Percentiles rank a stretch among this genome's conserved stretches.
Evolutionary conservation across 2,329 filamentous ascomycete genomes (phyloP).

Genomic region (Colletotrichum ledebouriae): DNA sequence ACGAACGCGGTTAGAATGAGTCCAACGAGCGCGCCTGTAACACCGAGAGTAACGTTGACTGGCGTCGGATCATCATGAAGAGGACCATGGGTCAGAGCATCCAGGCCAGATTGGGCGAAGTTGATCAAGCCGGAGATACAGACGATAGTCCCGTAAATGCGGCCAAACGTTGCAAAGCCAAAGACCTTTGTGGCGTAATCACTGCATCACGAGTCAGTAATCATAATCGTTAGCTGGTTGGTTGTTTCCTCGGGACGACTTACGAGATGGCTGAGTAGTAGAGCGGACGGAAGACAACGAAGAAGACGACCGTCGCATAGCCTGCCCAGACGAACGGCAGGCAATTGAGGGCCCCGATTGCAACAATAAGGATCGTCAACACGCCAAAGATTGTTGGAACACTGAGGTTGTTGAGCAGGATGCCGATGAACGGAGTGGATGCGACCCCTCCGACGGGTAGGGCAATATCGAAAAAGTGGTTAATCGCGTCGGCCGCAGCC

Average conservation of each 20-base stretch:
- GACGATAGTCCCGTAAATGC: slow-evolving; percentile 82
- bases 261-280: slow-evolving; percentile 82
- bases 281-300: slow-evolving; percentile 79
- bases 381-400: slow-evolving; percentile 71
- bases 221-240: accelerated
- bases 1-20: slow-evolving; percentile 69
- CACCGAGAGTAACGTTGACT: slow-evolving; percentile 71
- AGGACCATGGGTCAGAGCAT: slow-evolving; percentile 73
- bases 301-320: slow-evolving; percentile 76
- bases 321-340: slow-evolving; percentile 72
- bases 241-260: slow-evolving; percentile 43
- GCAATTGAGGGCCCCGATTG: slow-evolving; percentile 75
- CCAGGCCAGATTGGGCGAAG: slow-evolving; percentile 77
- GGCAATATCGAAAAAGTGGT: slow-evolving; percentile 59
- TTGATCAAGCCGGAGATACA: slow-evolving; percentile 80
- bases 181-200: slow-evolving; percentile 87
- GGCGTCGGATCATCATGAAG: slow-evolving; percentile 74
- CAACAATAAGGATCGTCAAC: slow-evolving; percentile 70
- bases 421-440: slow-evolving; percentile 79
- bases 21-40: slow-evolving; percentile 67
- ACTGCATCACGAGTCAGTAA: slow-evolving; percentile 44
- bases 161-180: slow-evolving; percentile 83
- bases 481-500: slow-evolving; percentile 52
- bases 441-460: slow-evolving; percentile 78
- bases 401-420: slow-evolving; percentile 75